These are phyloP conservation scores for Mycena leptocephala DNA, from an alignment of 768 basidiomycete species.

Conservation along the genomic window DNA sequence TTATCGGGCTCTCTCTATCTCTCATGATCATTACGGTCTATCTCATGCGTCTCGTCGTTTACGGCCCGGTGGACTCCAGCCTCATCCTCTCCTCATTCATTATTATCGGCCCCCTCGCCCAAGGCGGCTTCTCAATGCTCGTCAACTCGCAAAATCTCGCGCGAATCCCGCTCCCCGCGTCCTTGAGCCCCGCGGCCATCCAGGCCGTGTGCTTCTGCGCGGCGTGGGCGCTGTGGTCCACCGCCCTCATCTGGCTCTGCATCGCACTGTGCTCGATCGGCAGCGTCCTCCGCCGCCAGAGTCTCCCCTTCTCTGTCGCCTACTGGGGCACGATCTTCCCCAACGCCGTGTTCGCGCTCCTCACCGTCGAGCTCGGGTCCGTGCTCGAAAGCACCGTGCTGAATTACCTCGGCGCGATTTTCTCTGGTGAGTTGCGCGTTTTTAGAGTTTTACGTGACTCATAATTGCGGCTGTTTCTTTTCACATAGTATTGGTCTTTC, in stretches of 20 bases:
- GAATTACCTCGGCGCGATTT: slow-evolving; percentile 67
- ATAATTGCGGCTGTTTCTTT: too few species aligned
- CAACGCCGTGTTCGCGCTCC: slow-evolving; percentile 66
- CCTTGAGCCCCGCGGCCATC: slow-evolving; percentile 61
- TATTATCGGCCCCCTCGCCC: slow-evolving; percentile 73
- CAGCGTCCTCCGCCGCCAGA: slow-evolving; percentile 47
- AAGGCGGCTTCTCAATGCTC: slow-evolving; percentile 68
- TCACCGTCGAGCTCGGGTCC: slow-evolving; percentile 64
- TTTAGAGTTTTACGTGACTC: background rate
- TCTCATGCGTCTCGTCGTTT: slow-evolving; percentile 63
- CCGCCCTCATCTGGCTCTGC: slow-evolving; percentile 68
- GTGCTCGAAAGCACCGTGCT: slow-evolving; percentile 69
- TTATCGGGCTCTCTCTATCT: slow-evolving; percentile 63
- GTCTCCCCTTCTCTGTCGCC: slow-evolving; percentile 61
- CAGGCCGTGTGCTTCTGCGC: slow-evolving; percentile 62
- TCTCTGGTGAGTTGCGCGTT: slow-evolving; percentile 58
- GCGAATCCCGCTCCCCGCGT: slow-evolving; percentile 61
- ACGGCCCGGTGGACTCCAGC: slow-evolving; percentile 59
- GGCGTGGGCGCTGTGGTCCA: slow-evolving; percentile 68
- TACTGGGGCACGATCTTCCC: slow-evolving; percentile 75
- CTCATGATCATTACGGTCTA: slow-evolving; percentile 72
- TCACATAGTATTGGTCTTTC: slow-evolving; percentile 56
- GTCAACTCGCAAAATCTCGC: slow-evolving; percentile 62
- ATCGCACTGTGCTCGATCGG: slow-evolving; percentile 61
- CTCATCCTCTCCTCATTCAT: slow-evolving; percentile 68